phyloP scores from a whole-genome alignment of 108 stramenopile genomes.

The Skeletonema menzelii region DNA sequence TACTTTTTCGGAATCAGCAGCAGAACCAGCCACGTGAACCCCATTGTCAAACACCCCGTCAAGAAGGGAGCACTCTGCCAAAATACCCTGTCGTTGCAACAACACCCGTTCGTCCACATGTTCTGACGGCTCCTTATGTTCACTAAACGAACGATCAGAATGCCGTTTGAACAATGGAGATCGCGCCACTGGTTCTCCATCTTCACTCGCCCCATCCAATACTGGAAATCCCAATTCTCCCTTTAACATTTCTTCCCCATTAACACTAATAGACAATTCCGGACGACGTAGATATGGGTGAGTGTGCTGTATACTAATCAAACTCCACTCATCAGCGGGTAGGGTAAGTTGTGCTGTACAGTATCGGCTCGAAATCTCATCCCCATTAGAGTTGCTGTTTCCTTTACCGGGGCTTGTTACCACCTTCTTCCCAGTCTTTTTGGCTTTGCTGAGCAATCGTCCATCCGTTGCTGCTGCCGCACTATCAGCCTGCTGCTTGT shows the following conservation, averaged over 20 bases:
- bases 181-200: background rate
- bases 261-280: constrained; percentile 70
- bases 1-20: background rate
- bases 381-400: background rate
- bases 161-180: background rate
- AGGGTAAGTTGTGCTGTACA: constrained; percentile 65
- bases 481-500: background rate
- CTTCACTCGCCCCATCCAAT: constrained; percentile 30
- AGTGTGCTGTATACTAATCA: constrained; percentile 75
- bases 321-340: constrained; percentile 64
- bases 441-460: constrained; percentile 12
- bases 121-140: constrained; percentile 20
- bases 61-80: constrained; percentile 45
- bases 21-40: constrained; percentile 2
- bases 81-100: constrained; percentile 24
- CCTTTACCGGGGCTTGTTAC: background rate
- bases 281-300: constrained; percentile 87
- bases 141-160: background rate
- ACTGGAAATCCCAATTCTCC: constrained; percentile 78
- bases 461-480: background rate
- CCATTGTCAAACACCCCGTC: constrained; percentile 48
- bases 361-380: constrained; percentile 12
- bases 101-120: constrained; percentile 29
- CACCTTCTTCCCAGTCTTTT: constrained; percentile 16
- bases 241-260: constrained; percentile 62